These are phyloP conservation scores for Sphagnum tenellum DNA, from an alignment of 225 moss, liverwort and hornwort species.

Conservation along the genomic window DNA sequence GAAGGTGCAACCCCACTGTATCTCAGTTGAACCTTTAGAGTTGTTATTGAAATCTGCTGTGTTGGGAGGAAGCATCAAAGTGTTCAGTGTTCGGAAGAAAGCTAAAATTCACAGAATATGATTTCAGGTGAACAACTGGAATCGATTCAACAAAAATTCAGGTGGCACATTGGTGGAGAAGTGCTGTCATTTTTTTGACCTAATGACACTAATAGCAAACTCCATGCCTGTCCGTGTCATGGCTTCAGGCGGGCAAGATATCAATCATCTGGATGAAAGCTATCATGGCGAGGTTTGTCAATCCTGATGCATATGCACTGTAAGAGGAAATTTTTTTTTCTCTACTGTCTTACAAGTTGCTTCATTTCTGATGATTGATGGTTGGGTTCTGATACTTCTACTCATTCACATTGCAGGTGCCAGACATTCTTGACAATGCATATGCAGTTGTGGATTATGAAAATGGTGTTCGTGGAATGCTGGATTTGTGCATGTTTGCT, in stretches of 20 bases:
- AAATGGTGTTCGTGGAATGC: constrained; percentile 58
- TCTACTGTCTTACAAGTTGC: background rate
- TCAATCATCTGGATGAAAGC: constrained; percentile 65
- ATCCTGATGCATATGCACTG: background rate
- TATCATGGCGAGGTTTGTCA: constrained; percentile 49
- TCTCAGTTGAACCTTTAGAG: no score
- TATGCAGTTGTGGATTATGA: constrained; percentile 66
- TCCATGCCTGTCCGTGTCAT: constrained; percentile 65
- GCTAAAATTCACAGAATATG: background rate
- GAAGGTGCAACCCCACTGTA: constrained; percentile 18
- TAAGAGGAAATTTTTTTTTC: background rate
- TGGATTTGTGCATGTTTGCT: constrained; percentile 91
- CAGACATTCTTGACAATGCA: constrained; percentile 74
- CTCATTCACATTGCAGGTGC: constrained; percentile 26
- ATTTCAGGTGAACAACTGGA: constrained; percentile 70
- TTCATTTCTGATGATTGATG: no score
- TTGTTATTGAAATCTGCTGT: no score
- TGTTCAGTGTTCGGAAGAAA: no score
- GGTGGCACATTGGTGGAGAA: constrained; percentile 90
- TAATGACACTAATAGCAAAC: constrained; percentile 61
- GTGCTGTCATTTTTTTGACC: constrained; percentile 91
- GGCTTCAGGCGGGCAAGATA: constrained; percentile 79
- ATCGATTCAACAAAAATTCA: constrained; percentile 73
- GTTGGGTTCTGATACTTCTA: no score
- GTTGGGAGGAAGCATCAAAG: no score